phyloP scores from a whole-genome alignment of 371 early-diverging fungal genomes.

The Mortierella sp. region DNA sequence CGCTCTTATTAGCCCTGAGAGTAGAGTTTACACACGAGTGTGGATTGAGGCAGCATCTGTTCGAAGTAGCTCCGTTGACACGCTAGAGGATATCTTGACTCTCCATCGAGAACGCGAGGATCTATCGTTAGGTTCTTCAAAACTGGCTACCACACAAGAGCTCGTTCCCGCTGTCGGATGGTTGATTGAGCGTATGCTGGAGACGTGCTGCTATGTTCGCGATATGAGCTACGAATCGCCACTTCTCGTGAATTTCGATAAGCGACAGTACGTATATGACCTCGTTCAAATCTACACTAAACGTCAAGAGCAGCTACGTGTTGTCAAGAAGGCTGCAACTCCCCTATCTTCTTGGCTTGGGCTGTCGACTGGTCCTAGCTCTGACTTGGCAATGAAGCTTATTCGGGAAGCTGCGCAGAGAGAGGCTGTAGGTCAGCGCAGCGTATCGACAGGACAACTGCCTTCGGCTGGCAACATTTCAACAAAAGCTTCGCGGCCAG shows the following conservation, averaged over 20 bases:
- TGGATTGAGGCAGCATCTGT: slow-evolving; percentile 76
- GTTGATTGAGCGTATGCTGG: slow-evolving; percentile 68
- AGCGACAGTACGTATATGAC: slow-evolving; percentile 74
- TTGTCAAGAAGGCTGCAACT: slow-evolving; percentile 18
- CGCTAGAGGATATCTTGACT: slow-evolving; percentile 69
- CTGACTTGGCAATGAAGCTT: slow-evolving; percentile 16
- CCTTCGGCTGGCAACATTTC: background rate
- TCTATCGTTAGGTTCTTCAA: background rate
- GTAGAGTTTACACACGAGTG: slow-evolving; percentile 73
- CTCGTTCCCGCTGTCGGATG: slow-evolving; percentile 67
- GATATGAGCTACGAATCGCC: slow-evolving; percentile 61
- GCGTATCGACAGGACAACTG: slow-evolving; percentile 20
- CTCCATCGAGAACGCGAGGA: slow-evolving; percentile 8
- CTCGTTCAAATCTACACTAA: slow-evolving; percentile 70
- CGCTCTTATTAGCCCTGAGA: slow-evolving; percentile 85
- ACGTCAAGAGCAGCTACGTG: slow-evolving; percentile 32
- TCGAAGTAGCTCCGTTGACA: slow-evolving; percentile 67
- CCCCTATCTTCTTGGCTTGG: slow-evolving; percentile 44
- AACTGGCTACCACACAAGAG: background rate
- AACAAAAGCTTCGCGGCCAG: slow-evolving; percentile 11
- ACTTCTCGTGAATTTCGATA: slow-evolving; percentile 76
- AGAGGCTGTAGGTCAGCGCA: slow-evolving; percentile 16
- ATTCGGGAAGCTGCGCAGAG: slow-evolving; percentile 35
- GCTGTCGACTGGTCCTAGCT: slow-evolving; percentile 39
- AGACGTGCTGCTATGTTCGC: slow-evolving; percentile 61